Evolutionary conservation across 208 protist species (phyloP), one percentile per base, ranked within the genome.

Genomic region (Trypanosoma conorhini): DNA sequence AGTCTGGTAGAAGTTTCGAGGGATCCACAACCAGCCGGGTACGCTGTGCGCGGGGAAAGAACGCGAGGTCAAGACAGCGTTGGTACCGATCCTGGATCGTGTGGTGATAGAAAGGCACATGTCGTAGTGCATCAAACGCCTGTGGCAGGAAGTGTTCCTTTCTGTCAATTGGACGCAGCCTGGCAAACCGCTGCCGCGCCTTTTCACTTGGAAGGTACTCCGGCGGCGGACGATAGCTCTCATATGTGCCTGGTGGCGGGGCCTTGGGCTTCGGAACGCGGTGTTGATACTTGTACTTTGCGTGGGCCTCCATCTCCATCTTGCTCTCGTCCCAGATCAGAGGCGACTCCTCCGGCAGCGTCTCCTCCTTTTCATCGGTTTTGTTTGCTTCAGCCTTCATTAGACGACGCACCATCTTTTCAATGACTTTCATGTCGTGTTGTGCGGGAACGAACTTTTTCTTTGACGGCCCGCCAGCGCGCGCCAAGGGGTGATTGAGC

Each of bases 51-150:
- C 98, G 90, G 8, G 98, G 98, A 82, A 98, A 99, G 55, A 99
- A 88, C 75, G 98, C 99, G 26, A 99, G 93, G 83, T 99, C 99
- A 19, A 99, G 88, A 83, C 99, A 99, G 35, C 99, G 92, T 77
- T 99, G 98, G 71, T 99, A 99, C 31, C 97, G 91, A 71, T 99
- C 99, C 72, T 98, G 85, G 59, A 99, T 89, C 17, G 98, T 95
- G 52, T 97, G 78, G 38, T 91, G 74, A 79, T 99, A 99, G 31
- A 90, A 93, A 15, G 98, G 98, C 5, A 99, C 95, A 62, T 98
- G 83, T 31, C 96, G 92, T 10, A 99, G 82, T 54, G 81, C 77
- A 51, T 92, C 86, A 77, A 97, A 99, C 67, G 91, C 86, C 62
- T 93, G 79, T 15, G 98, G 95, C 5, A 98, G 68, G 67, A 99